These are phyloP conservation scores for Cenchrus americanus DNA, from an alignment of 176 grass and related monocot species.

Conservation along the genomic window DNA sequence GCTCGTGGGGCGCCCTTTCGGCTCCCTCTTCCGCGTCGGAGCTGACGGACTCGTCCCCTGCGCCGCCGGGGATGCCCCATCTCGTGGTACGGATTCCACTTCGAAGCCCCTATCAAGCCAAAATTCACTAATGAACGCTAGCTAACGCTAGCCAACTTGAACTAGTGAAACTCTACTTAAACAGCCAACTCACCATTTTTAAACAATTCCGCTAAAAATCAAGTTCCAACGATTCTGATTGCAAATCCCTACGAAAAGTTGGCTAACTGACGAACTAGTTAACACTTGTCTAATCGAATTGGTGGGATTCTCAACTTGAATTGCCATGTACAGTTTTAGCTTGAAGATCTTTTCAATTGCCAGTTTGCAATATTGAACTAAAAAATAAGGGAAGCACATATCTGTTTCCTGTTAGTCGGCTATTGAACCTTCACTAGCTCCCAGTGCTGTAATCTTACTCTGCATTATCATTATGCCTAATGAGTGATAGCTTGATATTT, in stretches of 20 bases:
- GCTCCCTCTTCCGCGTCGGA: slow-evolving; percentile 69
- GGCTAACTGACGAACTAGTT: neutral
- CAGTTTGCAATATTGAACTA: neutral
- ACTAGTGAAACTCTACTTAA: neutral
- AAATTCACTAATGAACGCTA: neutral
- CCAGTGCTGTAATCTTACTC: neutral
- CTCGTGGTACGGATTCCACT: slow-evolving; percentile 24
- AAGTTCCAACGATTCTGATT: neutral
- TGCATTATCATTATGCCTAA: neutral
- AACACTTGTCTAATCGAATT: neutral
- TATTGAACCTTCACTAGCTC: neutral
- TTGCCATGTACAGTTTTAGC: neutral
- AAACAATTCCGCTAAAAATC: neutral
- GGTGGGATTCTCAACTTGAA: neutral
- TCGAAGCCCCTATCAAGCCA: neutral
- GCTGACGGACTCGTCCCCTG: slow-evolving; percentile 46
- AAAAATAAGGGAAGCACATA: neutral
- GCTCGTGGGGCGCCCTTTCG: slow-evolving; percentile 79
- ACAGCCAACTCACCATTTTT: neutral
- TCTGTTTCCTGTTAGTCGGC: neutral
- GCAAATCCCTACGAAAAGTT: too few species aligned
- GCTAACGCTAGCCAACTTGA: neutral
- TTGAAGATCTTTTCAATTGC: neutral
- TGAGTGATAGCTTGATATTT: neutral
- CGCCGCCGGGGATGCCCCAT: neutral